phyloP scores from a whole-genome alignment of 1,139 yeast species.

The Nakaseomyces uthaithaninus region DNA sequence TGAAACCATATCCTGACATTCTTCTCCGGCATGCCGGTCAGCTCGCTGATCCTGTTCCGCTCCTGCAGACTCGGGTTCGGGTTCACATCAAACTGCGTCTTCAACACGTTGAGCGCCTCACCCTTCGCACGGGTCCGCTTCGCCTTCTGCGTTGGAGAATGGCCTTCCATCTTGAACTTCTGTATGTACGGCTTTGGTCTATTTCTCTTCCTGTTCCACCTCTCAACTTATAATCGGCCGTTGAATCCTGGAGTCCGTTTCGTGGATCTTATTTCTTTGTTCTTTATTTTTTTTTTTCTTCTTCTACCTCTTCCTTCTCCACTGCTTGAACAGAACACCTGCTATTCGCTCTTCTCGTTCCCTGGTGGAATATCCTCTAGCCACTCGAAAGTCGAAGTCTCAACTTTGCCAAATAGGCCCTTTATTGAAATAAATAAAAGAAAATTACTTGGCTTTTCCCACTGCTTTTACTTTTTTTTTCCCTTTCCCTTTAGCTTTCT shows the following conservation, averaged over 20 bases:
- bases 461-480: not conserved
- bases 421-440: too few relatives aligned
- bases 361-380: too few relatives aligned
- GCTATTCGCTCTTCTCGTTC: too few relatives aligned
- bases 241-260: too few relatives aligned
- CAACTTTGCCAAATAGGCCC: too few relatives aligned
- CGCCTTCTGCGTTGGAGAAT: constrained; percentile 14
- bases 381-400: too few relatives aligned
- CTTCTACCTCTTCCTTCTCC: not conserved
- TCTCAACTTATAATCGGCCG: too few relatives aligned
- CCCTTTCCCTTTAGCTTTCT: not conserved
- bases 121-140: constrained; percentile 69
- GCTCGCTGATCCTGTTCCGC: constrained; percentile 62
- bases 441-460: not conserved
- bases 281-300: too few relatives aligned
- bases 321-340: too few relatives aligned
- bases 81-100: constrained; percentile 61
- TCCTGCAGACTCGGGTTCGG: constrained; percentile 64
- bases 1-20: constrained; percentile 96
- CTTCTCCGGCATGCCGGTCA: constrained; percentile 81
- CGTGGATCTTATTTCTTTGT: not conserved
- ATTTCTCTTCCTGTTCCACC: not conserved
- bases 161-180: not conserved
- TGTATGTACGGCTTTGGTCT: not conserved
- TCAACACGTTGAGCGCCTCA: constrained; percentile 62